phyloP scores from a whole-genome alignment of 371 early-diverging fungal genomes.

The Apophysomyces trapeziformis region DNA sequence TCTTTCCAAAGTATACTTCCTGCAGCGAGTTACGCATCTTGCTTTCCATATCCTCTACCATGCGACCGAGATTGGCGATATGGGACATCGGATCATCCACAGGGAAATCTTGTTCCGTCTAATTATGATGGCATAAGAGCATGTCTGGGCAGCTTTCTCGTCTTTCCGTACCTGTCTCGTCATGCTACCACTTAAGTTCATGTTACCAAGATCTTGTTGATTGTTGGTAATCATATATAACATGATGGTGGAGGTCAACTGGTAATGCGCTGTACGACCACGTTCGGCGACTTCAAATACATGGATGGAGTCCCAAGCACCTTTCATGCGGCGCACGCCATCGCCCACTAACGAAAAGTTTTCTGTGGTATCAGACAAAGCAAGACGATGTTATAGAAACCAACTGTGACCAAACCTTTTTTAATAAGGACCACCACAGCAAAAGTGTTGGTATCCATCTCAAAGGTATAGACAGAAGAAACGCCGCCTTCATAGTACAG shows the following conservation, averaged over 20 bases:
- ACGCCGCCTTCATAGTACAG: conserved; percentile 96
- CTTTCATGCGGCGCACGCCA: conserved; percentile 72
- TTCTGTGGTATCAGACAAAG: too few species aligned
- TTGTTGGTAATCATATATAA: conserved; percentile 82
- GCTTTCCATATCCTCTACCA: conserved; percentile 96
- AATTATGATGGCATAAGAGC: background rate
- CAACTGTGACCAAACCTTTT: conserved; percentile 68
- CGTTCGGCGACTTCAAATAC: conserved; percentile 90
- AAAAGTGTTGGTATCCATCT: conserved; percentile 78
- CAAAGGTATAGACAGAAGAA: conserved; percentile 90
- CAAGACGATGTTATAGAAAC: too few species aligned
- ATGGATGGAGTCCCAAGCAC: conserved; percentile 99
- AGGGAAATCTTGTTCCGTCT: conserved; percentile 78
- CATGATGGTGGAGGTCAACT: conserved; percentile 95
- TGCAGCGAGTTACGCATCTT: conserved; percentile 94
- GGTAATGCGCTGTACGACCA: conserved; percentile 87
- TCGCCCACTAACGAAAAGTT: conserved; percentile 59
- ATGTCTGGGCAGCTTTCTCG: background rate
- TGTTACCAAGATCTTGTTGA: conserved; percentile 64
- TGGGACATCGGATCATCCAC: conserved; percentile 81
- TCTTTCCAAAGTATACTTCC: conserved; percentile 98
- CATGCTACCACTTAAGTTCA: conserved; percentile 92
- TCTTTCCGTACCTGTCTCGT: conserved; percentile 81
- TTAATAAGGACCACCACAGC: conserved; percentile 96
- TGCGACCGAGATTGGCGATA: conserved; percentile 92